These are phyloP conservation scores for Helichrysum umbraculigerum DNA, from an alignment of 129 eudicot genomes.

Conservation along the genomic window DNA sequence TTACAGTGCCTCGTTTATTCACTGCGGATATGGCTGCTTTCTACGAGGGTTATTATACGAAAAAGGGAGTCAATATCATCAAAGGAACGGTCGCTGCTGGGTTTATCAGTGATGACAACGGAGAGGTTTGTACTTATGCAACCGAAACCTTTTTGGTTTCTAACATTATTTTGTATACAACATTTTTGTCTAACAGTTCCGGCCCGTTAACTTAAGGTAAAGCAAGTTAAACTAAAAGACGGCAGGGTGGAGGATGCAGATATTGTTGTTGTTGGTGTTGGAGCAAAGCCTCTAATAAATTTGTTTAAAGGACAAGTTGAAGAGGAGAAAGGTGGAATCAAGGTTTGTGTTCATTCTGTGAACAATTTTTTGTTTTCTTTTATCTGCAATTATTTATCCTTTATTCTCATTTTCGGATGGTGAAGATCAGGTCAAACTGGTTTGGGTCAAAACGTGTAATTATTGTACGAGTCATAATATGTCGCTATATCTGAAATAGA, in stretches of 20 bases:
- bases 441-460: not conserved
- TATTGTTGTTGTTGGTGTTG: constrained; percentile 86
- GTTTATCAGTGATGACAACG: constrained; percentile 44
- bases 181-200: not conserved
- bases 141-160: not conserved
- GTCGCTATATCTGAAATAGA: not conserved
- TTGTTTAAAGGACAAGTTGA: constrained; percentile 74
- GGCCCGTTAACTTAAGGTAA: constrained; percentile 45
- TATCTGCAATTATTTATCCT: not conserved
- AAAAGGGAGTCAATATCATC: constrained; percentile 63
- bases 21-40: constrained; percentile 74
- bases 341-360: constrained; percentile 38
- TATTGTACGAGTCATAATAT: not conserved
- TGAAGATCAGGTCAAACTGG: not conserved
- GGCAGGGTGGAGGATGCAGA: constrained; percentile 70
- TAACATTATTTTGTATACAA: not conserved
- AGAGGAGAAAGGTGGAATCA: constrained; percentile 88
- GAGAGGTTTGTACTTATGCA: constrained; percentile 46
- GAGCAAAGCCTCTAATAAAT: constrained; percentile 59
- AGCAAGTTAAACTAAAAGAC: constrained; percentile 68
- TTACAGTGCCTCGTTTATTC: constrained; percentile 84
- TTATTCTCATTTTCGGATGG: not conserved
- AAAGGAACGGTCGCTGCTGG: constrained; percentile 85
- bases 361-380: not conserved
- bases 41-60: constrained; percentile 68